Conservation (phyloP, 331 rosid genomes). For the Pyracantha coccinea region DNA sequence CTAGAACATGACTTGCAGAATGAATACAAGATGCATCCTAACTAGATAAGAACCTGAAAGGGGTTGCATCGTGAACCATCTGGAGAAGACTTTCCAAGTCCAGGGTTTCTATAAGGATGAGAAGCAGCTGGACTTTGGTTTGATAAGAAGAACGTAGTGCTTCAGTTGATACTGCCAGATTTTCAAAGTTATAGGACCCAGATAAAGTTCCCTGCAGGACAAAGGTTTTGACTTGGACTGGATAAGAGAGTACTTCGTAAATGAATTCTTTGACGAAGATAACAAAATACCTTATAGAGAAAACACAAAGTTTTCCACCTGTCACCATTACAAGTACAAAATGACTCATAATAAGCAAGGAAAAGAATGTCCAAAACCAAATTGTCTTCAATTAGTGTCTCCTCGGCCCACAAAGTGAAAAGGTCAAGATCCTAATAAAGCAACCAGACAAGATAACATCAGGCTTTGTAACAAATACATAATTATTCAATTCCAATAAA, state of each 20-base stretch:
- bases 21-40: conserved; percentile 15
- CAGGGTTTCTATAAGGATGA: conserved; percentile 75
- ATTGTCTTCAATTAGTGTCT: conserved; percentile 75
- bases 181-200: conserved; percentile 68
- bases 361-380: conserved; percentile 85
- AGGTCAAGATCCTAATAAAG: conserved; percentile 78
- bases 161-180: conserved; percentile 60
- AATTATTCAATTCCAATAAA: conserved; percentile 6
- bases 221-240: conserved; percentile 21
- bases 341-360: conserved; percentile 73
- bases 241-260: conserved; percentile 7
- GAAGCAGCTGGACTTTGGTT: conserved; percentile 70
- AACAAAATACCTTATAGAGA: conserved; percentile 55
- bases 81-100: conserved; percentile 82
- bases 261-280: conserved; percentile 10
- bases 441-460: conserved; percentile 14
- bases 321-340: conserved; percentile 58
- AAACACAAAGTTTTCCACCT: conserved; percentile 63
- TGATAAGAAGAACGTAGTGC: conserved; percentile 52
- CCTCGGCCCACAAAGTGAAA: conserved; percentile 94
- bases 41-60: conserved; percentile 59
- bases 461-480: background rate
- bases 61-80: conserved; percentile 87
- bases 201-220: conserved; percentile 62
- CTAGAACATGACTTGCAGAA: background rate